Conservation (phyloP, 306 rosid species). For the Inga leiocalycina region DNA sequence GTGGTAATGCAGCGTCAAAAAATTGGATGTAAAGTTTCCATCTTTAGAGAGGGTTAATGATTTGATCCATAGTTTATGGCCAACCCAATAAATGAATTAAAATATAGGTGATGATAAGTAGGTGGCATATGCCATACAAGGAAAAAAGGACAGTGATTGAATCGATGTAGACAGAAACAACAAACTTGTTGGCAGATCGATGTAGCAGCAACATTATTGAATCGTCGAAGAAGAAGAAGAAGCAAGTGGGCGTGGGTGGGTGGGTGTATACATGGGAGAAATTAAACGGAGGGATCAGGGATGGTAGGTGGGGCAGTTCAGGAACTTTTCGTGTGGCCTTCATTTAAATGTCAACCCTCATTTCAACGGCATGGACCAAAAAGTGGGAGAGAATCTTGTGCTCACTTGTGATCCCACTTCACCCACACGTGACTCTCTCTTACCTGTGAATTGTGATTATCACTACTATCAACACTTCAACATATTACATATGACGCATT, state of each 20-base stretch:
- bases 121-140: not conserved
- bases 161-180: not conserved
- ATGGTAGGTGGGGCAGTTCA: constrained; percentile 18
- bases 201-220: not conserved
- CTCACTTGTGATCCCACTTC: not conserved
- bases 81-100: not conserved
- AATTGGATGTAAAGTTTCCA: not conserved
- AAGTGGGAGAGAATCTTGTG: constrained; percentile 30
- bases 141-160: not conserved
- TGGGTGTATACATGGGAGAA: not conserved
- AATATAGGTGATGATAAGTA: not conserved
- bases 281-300: not conserved
- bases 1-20: constrained; percentile 3
- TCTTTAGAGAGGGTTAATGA: constrained; percentile 11
- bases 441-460: not conserved
- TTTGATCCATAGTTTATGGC: not conserved
- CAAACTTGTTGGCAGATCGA: not conserved
- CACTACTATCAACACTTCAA: not conserved
- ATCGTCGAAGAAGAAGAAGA: not conserved
- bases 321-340: constrained; percentile 32
- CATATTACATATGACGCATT: no score
- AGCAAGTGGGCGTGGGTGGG: not conserved
- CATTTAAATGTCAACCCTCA: constrained; percentile 37
- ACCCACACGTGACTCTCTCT: not conserved
- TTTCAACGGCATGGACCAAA: constrained; percentile 40